These are phyloP conservation scores for Pseudonitzschia pungens DNA, from an alignment of 108 stramenopile genomes.

Conservation along the genomic window DNA sequence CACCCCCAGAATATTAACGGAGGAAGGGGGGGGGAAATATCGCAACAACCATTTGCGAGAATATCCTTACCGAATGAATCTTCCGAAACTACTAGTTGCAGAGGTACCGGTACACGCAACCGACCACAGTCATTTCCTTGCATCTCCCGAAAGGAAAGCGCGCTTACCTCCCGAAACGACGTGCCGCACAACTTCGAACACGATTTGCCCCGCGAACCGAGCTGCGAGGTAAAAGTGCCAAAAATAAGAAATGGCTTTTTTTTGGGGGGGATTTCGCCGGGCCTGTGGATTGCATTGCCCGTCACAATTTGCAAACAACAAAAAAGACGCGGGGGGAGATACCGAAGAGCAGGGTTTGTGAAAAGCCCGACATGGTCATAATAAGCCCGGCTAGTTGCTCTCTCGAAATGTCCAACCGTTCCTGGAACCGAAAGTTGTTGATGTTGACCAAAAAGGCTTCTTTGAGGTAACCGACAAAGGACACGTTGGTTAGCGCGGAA, in stretches of 20 bases:
- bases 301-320: slow-evolving; percentile 69
- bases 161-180: slow-evolving; percentile 15
- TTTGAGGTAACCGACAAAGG: background rate
- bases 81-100: too few species aligned
- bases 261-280: slow-evolving; percentile 54
- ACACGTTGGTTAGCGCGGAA: background rate
- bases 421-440: background rate
- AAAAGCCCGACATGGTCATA: background rate
- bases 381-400: background rate
- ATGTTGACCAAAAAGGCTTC: background rate
- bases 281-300: slow-evolving; percentile 57
- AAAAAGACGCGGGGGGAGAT: background rate
- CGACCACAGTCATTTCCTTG: background rate
- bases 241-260: slow-evolving; percentile 68
- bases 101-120: too few species aligned
- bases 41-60: too few species aligned
- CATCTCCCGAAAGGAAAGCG: background rate
- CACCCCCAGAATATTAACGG: too few species aligned
- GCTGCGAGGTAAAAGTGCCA: slow-evolving; percentile 83
- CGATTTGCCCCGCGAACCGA: slow-evolving; percentile 63
- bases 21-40: too few species aligned
- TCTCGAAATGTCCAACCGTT: background rate
- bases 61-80: too few species aligned
- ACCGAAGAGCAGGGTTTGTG: background rate
- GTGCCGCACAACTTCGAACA: slow-evolving; percentile 19